Evolutionary conservation across 495 filamentous ascomycete genomes (phyloP).

Genomic region (Jackrogersella multiformis): DNA sequence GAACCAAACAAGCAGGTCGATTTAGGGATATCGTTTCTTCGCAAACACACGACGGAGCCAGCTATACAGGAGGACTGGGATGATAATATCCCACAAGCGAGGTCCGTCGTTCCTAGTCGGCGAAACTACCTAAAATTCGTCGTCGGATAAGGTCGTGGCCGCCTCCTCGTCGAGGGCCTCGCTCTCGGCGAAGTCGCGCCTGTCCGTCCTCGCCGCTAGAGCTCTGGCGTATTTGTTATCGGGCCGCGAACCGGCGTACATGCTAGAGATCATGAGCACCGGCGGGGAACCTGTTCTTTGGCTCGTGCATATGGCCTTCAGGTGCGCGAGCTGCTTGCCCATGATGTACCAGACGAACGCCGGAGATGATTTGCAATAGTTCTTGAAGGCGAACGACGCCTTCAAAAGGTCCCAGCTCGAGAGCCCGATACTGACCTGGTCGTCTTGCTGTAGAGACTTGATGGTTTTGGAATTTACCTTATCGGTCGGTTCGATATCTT

Average conservation of each 20-base stretch:
- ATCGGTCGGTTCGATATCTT: conserved; percentile 51
- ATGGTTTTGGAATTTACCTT: conserved; percentile 45
- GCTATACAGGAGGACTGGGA: neutral
- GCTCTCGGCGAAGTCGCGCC: conserved; percentile 17
- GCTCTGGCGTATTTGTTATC: conserved; percentile 49
- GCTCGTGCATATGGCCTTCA: conserved; percentile 62
- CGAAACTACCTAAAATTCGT: conserved; percentile 19
- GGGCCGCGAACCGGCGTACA: conserved; percentile 57
- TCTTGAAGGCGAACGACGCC: conserved; percentile 68
- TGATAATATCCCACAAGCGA: conserved; percentile 9
- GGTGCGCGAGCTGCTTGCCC: conserved; percentile 67
- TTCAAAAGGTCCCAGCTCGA: conserved; percentile 66
- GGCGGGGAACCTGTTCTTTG: conserved; percentile 28
- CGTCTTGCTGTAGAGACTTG: conserved; percentile 55
- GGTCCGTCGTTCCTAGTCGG: neutral
- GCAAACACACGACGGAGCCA: conserved; percentile 4
- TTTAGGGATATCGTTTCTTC: conserved; percentile 27
- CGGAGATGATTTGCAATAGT: conserved; percentile 47
- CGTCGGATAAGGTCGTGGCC: conserved; percentile 24
- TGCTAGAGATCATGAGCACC: conserved; percentile 48
- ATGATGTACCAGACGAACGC: conserved; percentile 71
- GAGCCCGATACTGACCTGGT: conserved; percentile 53
- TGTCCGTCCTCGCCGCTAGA: conserved; percentile 25
- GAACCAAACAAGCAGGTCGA: neutral
- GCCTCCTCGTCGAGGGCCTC: conserved; percentile 28